These are phyloP conservation scores for Wickerhamiella shivajii DNA, from an alignment of 805 yeast genomes.

Conservation along the genomic window DNA sequence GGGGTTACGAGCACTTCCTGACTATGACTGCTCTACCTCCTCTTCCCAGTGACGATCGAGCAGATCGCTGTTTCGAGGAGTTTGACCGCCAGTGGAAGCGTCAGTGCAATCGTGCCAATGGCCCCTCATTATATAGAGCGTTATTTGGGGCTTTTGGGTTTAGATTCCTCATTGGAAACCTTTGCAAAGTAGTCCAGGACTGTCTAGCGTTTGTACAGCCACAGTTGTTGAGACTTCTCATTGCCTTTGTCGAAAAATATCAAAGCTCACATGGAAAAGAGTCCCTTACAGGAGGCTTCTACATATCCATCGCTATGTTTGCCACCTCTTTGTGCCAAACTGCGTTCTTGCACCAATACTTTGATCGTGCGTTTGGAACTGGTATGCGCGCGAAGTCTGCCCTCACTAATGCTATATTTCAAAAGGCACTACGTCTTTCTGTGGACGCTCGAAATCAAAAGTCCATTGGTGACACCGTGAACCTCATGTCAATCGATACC, in stretches of 20 bases:
- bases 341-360: constrained; percentile 52
- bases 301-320: constrained; percentile 53
- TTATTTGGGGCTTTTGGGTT: constrained; percentile 58
- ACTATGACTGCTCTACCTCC: constrained; percentile 54
- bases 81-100: constrained; percentile 48
- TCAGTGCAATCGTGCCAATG: constrained; percentile 28
- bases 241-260: constrained; percentile 43
- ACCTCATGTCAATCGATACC: constrained; percentile 86
- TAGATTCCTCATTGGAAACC: constrained; percentile 54
- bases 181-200: constrained; percentile 63
- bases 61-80: constrained; percentile 36
- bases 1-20: constrained; percentile 50
- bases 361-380: constrained; percentile 34
- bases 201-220: constrained; percentile 78
- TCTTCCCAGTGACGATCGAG: constrained; percentile 51
- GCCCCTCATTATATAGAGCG: constrained; percentile 46
- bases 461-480: constrained; percentile 85
- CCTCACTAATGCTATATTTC: constrained; percentile 50
- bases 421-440: constrained; percentile 56
- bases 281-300: constrained; percentile 41
- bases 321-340: constrained; percentile 45
- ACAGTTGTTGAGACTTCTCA: constrained; percentile 54
- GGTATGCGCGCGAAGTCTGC: constrained; percentile 48
- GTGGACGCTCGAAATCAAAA: constrained; percentile 47
- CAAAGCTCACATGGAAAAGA: constrained; percentile 17